phyloP scores from a whole-genome alignment of 306 rosid species.

The Coriaria nepalensis region DNA sequence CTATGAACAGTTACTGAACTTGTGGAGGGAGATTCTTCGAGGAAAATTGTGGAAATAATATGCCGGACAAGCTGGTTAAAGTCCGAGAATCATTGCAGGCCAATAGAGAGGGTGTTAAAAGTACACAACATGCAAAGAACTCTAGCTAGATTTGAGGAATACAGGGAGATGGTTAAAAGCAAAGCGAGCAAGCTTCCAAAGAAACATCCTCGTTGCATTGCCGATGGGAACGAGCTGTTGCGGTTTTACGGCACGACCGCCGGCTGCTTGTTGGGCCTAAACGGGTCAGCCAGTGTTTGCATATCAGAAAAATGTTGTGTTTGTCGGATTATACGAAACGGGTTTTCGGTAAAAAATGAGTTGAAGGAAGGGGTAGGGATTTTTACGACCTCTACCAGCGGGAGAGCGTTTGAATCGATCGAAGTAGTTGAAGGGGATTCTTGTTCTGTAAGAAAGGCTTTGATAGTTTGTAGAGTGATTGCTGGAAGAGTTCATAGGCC shows the following conservation, averaged over 20 bases:
- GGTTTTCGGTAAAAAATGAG: slow-evolving; percentile 76
- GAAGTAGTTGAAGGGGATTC: slow-evolving; percentile 31
- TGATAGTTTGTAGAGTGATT: slow-evolving; percentile 70
- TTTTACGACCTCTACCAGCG: slow-evolving; percentile 90
- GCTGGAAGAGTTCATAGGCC: slow-evolving; percentile 91
- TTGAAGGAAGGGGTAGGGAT: slow-evolving; percentile 78
- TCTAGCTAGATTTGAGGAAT: slow-evolving; percentile 75
- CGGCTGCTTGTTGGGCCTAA: slow-evolving; percentile 65
- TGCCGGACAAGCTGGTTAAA: slow-evolving; percentile 76
- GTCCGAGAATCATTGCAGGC: slow-evolving; percentile 53
- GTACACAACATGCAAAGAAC: slow-evolving; percentile 96
- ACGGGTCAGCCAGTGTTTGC: slow-evolving; percentile 70
- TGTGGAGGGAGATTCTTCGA: slow-evolving; percentile 84
- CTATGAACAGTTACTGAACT: slow-evolving; percentile 64
- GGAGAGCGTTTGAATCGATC: slow-evolving; percentile 66
- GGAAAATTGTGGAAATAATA: slow-evolving; percentile 83
- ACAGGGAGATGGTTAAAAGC: slow-evolving; percentile 72
- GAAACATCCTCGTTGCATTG: slow-evolving; percentile 90
- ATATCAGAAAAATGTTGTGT: slow-evolving; percentile 62
- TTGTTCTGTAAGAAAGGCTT: slow-evolving; percentile 33
- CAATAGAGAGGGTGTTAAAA: slow-evolving; percentile 77
- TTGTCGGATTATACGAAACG: slow-evolving; percentile 75
- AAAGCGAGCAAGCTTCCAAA: slow-evolving; percentile 84
- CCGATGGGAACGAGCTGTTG: slow-evolving; percentile 90
- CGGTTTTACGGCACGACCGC: slow-evolving; percentile 74